Base-by-base conservation (phyloP, 208 protist species). In the Herpetomonas muscarum region DNA sequence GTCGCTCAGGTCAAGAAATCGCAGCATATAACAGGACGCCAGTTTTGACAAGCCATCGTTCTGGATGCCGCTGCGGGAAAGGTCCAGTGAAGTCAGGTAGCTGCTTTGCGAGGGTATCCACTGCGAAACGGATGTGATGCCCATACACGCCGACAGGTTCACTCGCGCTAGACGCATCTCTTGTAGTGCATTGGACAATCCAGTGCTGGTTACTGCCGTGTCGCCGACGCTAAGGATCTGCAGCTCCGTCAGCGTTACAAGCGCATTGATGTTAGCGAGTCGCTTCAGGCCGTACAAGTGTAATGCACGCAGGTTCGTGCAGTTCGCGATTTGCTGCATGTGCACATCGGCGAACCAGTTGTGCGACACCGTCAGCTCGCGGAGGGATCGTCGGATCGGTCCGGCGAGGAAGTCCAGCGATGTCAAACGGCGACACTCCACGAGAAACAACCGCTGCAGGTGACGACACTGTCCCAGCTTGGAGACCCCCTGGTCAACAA, bases 341-440 rank as follows among this genome's bases (percentile, higher is more conserved):
- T 85, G 74, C 13, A 61, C 67, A 22, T 87, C 73, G 12, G 70
- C 71, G 17, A 86, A 59, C 34, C 78, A 70, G 39, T 70, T 87
- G 31, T 73, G 60, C 7, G 78, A 75, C 44, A 91, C 51, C 13
- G 48, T 59, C 6, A 91, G 68, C 3, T 60, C 66, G 46, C 67
- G 61, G 21, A 91, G 60, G 1, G 68, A 53, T 9, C 19, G 41
- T 0, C 47, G 19, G 15, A 91, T 19, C 5, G 9, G 60, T 1
- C 50, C 30, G 3, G 45, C 55, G 0, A 93, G 52, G 55, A 81
- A 90, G 55, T 71, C 67, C 32, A 88, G 42, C 41, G 74, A 61
- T 2, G 62, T 72, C 29, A 93, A 52, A 51, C 74, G 76, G 44
- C 81, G 76, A 48, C 87, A 93, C 49, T 81, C 80, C n/a, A 86